phyloP scores from a whole-genome alignment of 768 basidiomycete genomes.

The Epithele typhae region DNA sequence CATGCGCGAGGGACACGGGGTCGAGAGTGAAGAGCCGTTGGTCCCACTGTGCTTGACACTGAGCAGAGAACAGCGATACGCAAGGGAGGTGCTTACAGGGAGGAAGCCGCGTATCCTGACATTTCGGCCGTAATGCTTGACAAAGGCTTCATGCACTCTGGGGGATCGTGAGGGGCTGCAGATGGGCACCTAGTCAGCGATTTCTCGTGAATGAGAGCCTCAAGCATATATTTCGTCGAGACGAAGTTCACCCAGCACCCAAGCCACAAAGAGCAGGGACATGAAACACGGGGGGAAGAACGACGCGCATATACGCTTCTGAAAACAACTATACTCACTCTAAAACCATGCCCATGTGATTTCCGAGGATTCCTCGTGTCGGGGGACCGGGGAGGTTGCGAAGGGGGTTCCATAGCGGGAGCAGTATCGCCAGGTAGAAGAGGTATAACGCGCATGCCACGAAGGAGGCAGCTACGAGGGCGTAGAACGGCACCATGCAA shows the following conservation, averaged over 20 bases:
- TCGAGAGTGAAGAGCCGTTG: conserved; percentile 79
- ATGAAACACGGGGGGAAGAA: not conserved
- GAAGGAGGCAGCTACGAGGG: not conserved
- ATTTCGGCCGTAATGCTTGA: conserved; percentile 61
- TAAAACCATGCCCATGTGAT: conserved; percentile 52
- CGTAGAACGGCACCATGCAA: too few relatives aligned
- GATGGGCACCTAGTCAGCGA: not conserved
- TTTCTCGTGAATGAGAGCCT: not conserved
- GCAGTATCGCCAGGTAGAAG: conserved; percentile 25
- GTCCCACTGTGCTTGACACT: conserved; percentile 53
- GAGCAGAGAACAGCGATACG: not conserved
- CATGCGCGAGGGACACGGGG: conserved; percentile 66
- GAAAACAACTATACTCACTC: conserved; percentile 43
- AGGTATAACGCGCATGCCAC: conserved; percentile 12
- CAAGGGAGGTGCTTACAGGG: conserved; percentile 47
- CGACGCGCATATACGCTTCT: not conserved
- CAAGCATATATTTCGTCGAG: not conserved
- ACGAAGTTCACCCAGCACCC: not conserved
- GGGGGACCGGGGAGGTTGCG: conserved; percentile 60
- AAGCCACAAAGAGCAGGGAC: not conserved
- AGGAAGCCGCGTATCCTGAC: conserved; percentile 64
- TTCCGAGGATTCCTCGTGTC: conserved; percentile 40
- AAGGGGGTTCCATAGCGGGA: conserved; percentile 39
- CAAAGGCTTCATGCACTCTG: conserved; percentile 47
- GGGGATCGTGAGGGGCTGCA: conserved; percentile 51